phyloP scores from a whole-genome alignment of 345 rosid genomes.

The Eucalyptus coolabah region DNA sequence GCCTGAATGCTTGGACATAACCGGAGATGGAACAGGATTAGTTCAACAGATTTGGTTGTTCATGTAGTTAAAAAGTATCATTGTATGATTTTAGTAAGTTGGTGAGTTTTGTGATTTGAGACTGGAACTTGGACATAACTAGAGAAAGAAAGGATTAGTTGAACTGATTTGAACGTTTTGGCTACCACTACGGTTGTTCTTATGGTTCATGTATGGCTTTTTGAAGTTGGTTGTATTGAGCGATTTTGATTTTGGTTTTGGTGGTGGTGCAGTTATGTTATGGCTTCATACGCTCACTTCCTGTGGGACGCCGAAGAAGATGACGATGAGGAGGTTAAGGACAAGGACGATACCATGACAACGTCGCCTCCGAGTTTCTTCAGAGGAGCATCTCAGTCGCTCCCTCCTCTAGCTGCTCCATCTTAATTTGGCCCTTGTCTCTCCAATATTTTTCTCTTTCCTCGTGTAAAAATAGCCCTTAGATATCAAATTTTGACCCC shows the following conservation, averaged over 20 bases:
- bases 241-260: background rate
- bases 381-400: conserved; percentile 11
- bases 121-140: background rate
- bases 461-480: background rate
- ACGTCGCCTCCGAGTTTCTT: conserved; percentile 10
- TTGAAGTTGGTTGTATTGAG: background rate
- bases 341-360: background rate
- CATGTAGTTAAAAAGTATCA: background rate
- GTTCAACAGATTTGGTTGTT: background rate
- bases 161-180: background rate
- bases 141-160: background rate
- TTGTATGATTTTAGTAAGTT: background rate
- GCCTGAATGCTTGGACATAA: background rate
- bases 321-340: conserved; percentile 4
- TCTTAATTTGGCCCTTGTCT: conserved; percentile 10
- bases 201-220: background rate
- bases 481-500: background rate
- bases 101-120: background rate
- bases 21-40: background rate
- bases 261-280: conserved; percentile 50
- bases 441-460: background rate
- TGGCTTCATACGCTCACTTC: conserved; percentile 84
- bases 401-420: conserved; percentile 46
- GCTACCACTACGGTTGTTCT: background rate
- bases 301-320: conserved; percentile 89